Conservation (phyloP, 2,329 filamentous ascomycete genomes). For the Albophoma yamanashiensis region DNA sequence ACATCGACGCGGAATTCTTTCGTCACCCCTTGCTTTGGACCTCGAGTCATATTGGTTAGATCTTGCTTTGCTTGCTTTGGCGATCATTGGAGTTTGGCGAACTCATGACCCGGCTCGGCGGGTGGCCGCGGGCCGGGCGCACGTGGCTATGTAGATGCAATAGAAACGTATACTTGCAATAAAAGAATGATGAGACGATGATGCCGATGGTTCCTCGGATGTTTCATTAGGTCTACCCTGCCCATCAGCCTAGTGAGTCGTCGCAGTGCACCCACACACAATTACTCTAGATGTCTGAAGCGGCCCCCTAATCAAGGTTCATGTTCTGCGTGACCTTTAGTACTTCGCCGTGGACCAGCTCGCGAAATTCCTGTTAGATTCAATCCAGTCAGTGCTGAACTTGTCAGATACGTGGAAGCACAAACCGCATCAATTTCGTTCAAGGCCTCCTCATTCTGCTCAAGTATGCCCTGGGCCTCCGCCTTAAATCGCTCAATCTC, state of each 20-base stretch:
- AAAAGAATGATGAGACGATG: not conserved
- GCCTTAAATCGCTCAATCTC: not conserved
- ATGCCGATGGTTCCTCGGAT: not conserved
- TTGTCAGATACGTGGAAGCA: not conserved
- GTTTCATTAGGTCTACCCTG: not conserved
- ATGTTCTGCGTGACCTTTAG: constrained; percentile 13
- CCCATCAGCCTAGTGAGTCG: not conserved
- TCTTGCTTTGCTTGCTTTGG: not conserved
- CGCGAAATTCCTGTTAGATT: constrained; percentile 16
- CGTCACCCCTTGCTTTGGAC: not conserved
- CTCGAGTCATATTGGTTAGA: not conserved
- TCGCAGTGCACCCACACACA: not conserved
- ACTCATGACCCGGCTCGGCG: not conserved
- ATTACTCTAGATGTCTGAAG: not conserved
- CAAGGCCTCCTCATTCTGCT: not conserved
- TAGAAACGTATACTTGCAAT: not conserved
- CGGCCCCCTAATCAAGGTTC: not conserved
- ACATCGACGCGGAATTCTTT: not conserved
- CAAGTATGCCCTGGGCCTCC: not conserved
- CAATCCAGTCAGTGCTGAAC: not conserved
- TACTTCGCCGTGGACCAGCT: constrained; percentile 13
- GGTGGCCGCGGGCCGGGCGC: not conserved
- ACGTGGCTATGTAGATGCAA: not conserved
- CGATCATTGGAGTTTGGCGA: not conserved
- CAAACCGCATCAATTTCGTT: constrained; percentile 2